Evolutionary conservation across 129 eudicot species (phyloP).

Genomic region (Pulicaria dysenterica): DNA sequence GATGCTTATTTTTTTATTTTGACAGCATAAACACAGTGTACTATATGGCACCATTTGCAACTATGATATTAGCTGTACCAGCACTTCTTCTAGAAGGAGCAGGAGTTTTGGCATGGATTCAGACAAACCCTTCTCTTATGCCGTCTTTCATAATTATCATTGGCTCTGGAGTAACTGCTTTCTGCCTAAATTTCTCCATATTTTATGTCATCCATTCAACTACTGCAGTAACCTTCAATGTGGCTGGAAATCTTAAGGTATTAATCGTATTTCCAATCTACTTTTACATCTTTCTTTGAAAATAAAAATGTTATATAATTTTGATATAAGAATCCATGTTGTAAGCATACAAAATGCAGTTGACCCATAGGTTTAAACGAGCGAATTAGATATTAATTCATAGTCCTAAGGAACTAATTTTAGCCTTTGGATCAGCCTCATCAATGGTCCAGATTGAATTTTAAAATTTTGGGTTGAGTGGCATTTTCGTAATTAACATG

Average conservation of each 20-base stretch:
- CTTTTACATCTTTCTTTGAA: conserved; percentile 7
- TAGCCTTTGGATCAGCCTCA: too few species aligned
- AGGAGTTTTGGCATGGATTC: conserved; percentile 75
- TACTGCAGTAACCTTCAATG: conserved; percentile 95
- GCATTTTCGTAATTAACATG: too few species aligned
- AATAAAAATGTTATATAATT: neutral
- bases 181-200: conserved; percentile 93
- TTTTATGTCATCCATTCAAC: conserved; percentile 96
- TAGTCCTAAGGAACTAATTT: too few species aligned
- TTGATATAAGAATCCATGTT: neutral
- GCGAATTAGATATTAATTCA: too few species aligned
- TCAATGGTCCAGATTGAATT: too few species aligned
- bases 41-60: conserved; percentile 99
- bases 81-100: conserved; percentile 87
- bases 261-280: neutral
- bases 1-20: conserved; percentile 6
- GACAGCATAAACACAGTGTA: conserved; percentile 93
- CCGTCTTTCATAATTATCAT: conserved; percentile 67
- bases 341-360: neutral
- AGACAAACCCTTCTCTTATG: conserved; percentile 46
- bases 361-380: neutral
- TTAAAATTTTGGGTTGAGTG: too few species aligned
- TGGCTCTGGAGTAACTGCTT: conserved; percentile 87
- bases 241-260: conserved; percentile 98
- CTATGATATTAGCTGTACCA: conserved; percentile 83